These are phyloP conservation scores for Starmerella sp. DNA, from an alignment of 805 yeast species.

Conservation along the genomic window DNA sequence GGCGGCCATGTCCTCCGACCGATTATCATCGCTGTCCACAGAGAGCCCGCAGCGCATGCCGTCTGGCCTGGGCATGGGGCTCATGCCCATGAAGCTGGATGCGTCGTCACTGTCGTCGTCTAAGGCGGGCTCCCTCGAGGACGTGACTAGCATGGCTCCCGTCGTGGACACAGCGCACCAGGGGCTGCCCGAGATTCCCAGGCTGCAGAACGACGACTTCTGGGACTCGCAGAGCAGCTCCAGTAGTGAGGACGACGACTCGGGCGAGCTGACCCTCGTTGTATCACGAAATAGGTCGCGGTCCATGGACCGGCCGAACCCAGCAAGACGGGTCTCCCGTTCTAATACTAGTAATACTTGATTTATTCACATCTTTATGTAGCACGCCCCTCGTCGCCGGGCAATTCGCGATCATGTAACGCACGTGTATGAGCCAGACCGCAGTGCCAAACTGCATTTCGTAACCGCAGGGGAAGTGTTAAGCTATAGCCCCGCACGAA, in stretches of 20 bases:
- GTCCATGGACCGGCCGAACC: constrained; percentile 10
- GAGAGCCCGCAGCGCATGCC: background rate
- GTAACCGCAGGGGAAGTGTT: too few relatives aligned
- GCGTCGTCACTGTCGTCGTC: constrained; percentile 6
- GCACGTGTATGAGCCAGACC: too few relatives aligned
- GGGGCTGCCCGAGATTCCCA: constrained; percentile 10
- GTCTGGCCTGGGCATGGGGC: constrained; percentile 1
- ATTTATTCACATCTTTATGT: background rate
- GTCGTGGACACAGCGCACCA: background rate
- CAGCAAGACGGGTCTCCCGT: background rate
- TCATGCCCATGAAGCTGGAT: constrained; percentile 17
- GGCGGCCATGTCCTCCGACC: background rate
- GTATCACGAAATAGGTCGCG: constrained; percentile 20
- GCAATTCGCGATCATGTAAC: background rate
- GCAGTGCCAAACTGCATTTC: too few relatives aligned
- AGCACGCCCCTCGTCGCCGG: background rate
- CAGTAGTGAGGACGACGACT: constrained; percentile 21
- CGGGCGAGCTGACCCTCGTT: constrained; percentile 23
- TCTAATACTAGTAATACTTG: background rate
- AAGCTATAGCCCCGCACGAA: too few relatives aligned
- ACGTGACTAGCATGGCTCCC: background rate
- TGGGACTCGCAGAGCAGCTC: constrained; percentile 10
- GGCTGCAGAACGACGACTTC: constrained; percentile 8
- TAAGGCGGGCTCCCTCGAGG: constrained; percentile 1
- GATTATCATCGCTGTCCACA: background rate